Evolutionary conservation across 1,284 basidiomycete species (phyloP).

Genomic region (Ceratobasidium theobromae): DNA sequence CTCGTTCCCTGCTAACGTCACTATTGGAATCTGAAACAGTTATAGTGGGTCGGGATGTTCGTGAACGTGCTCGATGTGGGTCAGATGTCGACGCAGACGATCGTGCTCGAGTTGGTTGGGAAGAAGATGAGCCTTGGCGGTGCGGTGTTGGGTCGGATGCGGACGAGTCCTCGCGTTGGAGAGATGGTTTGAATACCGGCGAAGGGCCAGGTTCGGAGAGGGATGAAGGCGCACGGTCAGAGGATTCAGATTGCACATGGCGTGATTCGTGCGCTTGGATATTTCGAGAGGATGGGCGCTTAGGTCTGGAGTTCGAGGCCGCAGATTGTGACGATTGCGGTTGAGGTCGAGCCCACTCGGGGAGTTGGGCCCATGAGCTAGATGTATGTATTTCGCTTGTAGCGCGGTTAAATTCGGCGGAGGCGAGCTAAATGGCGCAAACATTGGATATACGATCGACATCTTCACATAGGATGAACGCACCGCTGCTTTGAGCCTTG

Average conservation of each 20-base stretch:
- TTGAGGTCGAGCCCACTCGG: slow-evolving; percentile 23
- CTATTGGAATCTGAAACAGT: slow-evolving; percentile 19
- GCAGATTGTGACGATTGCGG: slow-evolving; percentile 4
- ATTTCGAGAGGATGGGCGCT: not conserved
- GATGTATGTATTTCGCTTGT: slow-evolving; percentile 18
- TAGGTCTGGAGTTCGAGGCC: not conserved
- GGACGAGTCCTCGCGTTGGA: not conserved
- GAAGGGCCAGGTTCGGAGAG: slow-evolving; percentile 2
- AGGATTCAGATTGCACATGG: slow-evolving; percentile 1
- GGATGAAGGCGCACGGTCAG: slow-evolving; percentile 16
- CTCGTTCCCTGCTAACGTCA: not conserved
- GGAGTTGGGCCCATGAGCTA: slow-evolving; percentile 20
- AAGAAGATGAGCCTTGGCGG: not conserved
- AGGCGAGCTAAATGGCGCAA: not conserved
- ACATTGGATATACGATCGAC: no score
- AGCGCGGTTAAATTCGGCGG: slow-evolving; percentile 22
- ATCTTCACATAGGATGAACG: no score
- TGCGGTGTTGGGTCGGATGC: not conserved
- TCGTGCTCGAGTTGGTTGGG: not conserved
- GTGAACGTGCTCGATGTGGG: not conserved
- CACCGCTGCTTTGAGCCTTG: slow-evolving; percentile 6
- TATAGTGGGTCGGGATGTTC: not conserved
- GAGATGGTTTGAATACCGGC: not conserved
- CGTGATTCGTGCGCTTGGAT: not conserved
- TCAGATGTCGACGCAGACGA: not conserved